These are phyloP conservation scores for Prunus yedoensis DNA, from an alignment of 331 rosid genomes.

Conservation along the genomic window DNA sequence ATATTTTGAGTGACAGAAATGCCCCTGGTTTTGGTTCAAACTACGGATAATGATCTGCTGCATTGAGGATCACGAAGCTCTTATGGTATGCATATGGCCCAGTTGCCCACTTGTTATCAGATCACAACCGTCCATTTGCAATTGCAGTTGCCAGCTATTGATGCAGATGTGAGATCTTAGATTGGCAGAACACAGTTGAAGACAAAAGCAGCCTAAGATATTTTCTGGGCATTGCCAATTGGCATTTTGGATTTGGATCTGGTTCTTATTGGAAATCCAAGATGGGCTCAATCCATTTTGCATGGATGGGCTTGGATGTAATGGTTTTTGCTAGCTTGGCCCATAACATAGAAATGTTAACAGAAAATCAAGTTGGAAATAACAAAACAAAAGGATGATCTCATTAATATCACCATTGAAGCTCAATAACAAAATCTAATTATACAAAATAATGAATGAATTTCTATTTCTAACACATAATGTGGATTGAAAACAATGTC, in stretches of 20 bases:
- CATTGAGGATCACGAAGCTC: not conserved
- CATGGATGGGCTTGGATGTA: not conserved
- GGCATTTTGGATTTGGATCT: not conserved
- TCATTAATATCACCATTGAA: not conserved
- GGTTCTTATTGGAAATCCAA: not conserved
- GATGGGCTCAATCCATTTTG: not conserved
- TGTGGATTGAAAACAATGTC: not conserved
- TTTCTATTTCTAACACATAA: not conserved
- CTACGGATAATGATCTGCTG: conserved; percentile 9
- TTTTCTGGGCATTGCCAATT: not conserved
- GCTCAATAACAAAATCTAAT: not conserved
- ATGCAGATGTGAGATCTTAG: not conserved
- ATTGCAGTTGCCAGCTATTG: not conserved
- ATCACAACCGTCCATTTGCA: conserved; percentile 7
- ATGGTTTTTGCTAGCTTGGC: not conserved
- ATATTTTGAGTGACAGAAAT: not conserved
- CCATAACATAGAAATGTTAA: not conserved
- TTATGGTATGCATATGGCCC: not conserved
- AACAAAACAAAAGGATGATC: not conserved
- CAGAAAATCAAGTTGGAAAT: too few species aligned
- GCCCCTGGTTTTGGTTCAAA: not conserved
- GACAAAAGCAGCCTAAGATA: not conserved
- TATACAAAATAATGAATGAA: not conserved
- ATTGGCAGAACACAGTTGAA: not conserved
- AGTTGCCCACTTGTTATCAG: not conserved